Evolutionary conservation across 208 protist species (phyloP).

Genomic region (Trypanosoma conorhini): DNA sequence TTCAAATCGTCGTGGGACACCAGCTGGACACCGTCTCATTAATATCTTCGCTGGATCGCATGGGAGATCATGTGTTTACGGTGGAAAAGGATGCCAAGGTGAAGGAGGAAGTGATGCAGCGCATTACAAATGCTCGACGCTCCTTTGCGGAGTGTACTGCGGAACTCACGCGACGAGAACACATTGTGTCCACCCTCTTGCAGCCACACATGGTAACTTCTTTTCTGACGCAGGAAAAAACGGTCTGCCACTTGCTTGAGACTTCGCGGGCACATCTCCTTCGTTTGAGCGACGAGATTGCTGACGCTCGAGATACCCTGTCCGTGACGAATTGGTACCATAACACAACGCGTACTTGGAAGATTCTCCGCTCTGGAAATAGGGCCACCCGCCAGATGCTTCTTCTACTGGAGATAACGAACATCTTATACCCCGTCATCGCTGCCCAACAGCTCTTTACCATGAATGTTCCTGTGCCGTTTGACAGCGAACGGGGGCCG

Average conservation of each 20-base stretch:
- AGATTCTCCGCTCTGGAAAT: constrained; percentile 64
- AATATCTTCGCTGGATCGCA: constrained; percentile 56
- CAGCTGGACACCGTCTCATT: constrained; percentile 80
- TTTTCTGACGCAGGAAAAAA: constrained; percentile 56
- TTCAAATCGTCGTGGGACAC: constrained; percentile 82
- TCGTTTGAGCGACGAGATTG: constrained; percentile 71
- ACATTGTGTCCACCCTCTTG: constrained; percentile 62
- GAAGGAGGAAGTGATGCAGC: constrained; percentile 59
- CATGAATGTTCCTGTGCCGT: constrained; percentile 82
- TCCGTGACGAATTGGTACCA: constrained; percentile 86
- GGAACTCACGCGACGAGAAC: constrained; percentile 70
- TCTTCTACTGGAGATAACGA: constrained; percentile 69
- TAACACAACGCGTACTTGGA: constrained; percentile 78
- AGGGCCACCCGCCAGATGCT: constrained; percentile 73
- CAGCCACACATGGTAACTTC: constrained; percentile 58
- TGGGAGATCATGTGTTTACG: constrained; percentile 74
- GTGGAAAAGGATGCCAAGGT: constrained; percentile 48
- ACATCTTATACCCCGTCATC: constrained; percentile 83
- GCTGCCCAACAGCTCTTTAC: constrained; percentile 80
- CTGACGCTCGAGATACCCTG: constrained; percentile 80
- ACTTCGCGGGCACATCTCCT: constrained; percentile 64
- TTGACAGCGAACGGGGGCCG: constrained; percentile 51
- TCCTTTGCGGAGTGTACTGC: constrained; percentile 85
- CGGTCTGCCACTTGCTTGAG: constrained; percentile 55
- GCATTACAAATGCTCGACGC: constrained; percentile 73